A percentile compares a stretch with the other conserved stretches of the same genome.
phyloP scores from a whole-genome alignment of 169 alveolate species.

The Besnoitia besnoiti region DNA sequence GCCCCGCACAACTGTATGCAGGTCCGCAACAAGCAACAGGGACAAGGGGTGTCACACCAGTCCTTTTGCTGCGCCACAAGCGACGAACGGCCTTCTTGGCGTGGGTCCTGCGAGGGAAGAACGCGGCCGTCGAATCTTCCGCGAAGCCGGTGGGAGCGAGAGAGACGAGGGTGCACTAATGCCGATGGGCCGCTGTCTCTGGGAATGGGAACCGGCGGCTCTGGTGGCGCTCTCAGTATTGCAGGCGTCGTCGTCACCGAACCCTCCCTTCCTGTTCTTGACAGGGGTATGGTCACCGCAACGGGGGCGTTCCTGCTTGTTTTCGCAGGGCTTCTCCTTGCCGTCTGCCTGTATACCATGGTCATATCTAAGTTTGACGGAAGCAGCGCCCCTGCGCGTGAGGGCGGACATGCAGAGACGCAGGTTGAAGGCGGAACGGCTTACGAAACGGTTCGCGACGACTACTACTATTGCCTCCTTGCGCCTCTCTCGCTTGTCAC shows the following conservation, averaged over 20 bases:
- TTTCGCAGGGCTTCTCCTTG: neutral
- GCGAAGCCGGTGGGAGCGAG: no score
- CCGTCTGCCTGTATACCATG: neutral
- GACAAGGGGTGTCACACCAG: no score
- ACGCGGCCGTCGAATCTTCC: no score
- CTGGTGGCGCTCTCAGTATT: neutral
- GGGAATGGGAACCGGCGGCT: neutral
- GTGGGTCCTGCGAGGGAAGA: no score
- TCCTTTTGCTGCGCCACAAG: no score
- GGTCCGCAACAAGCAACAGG: no score
- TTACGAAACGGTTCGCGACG: neutral
- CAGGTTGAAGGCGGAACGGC: neutral
- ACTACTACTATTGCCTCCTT: neutral
- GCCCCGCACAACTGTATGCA: no score
- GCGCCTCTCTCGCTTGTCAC: constrained; percentile 22
- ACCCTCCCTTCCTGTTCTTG: neutral
- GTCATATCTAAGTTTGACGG: neutral
- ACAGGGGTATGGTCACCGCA: neutral
- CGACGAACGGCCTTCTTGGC: no score
- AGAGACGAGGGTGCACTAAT: no score
- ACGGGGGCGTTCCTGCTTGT: constrained; percentile 11
- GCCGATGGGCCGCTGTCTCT: no score
- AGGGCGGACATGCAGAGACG: neutral
- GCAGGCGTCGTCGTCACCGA: neutral
- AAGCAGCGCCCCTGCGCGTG: neutral